Conservation (phyloP, 2,329 filamentous ascomycete species). For the Pseudogymnoascus sp. region DNA sequence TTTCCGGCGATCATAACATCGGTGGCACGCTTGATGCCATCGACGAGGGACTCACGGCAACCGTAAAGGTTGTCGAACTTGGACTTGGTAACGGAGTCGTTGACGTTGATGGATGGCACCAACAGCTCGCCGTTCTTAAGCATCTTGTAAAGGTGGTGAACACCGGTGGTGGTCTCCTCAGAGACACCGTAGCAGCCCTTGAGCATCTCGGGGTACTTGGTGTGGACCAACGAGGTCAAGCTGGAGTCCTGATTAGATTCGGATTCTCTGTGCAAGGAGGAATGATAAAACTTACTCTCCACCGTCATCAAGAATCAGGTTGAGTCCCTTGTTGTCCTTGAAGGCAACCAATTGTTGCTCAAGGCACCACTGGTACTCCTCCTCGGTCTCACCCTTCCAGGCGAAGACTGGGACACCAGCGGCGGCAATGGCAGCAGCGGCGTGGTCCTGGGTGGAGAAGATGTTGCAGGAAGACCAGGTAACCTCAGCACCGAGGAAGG, state of each 20-base stretch:
- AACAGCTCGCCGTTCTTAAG: slow-evolving; percentile 84
- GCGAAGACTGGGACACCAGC: slow-evolving; percentile 78
- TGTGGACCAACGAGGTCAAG: slow-evolving; percentile 90
- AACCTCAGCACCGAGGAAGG: slow-evolving; percentile 88
- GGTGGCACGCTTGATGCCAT: slow-evolving; percentile 99
- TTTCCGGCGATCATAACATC: slow-evolving; percentile 99
- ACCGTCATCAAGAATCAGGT: slow-evolving; percentile 98
- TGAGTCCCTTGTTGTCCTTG: slow-evolving; percentile 93
- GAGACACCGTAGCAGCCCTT: slow-evolving; percentile 97
- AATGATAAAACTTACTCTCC: slow-evolving; percentile 49
- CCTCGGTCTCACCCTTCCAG: slow-evolving; percentile 84
- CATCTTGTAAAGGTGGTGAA: slow-evolving; percentile 99
- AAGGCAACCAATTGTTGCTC: slow-evolving; percentile 97
- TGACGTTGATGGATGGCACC: slow-evolving; percentile 97
- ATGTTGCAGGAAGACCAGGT: slow-evolving; percentile 99
- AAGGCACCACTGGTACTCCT: slow-evolving; percentile 99
- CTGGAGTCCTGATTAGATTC: background rate
- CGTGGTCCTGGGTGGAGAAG: slow-evolving; percentile 98
- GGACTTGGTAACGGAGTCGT: slow-evolving; percentile 99
- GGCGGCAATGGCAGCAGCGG: slow-evolving; percentile 93
- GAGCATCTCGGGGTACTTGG: slow-evolving; percentile 97
- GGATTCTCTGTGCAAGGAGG: background rate
- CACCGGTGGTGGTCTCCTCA: slow-evolving; percentile 98
- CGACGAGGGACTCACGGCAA: slow-evolving; percentile 96
- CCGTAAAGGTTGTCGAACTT: slow-evolving; percentile 99